phyloP scores from a whole-genome alignment of 2,329 filamentous ascomycete genomes.

The Fusarium redolens region DNA sequence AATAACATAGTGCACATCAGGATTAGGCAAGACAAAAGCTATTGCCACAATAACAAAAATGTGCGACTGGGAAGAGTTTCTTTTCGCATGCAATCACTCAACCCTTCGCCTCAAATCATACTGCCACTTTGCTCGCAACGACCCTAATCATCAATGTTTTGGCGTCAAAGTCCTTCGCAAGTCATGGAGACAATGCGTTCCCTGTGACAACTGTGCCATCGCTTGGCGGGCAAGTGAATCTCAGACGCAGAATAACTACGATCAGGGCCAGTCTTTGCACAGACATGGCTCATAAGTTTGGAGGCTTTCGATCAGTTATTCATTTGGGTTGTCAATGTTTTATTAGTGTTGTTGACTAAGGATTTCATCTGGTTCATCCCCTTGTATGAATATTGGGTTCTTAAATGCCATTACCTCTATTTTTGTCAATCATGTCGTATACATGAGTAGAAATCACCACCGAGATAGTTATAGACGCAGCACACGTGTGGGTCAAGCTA shows the following conservation, averaged over 20 bases:
- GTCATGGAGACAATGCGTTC: slow-evolving; percentile 66
- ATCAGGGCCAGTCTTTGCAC: neutral
- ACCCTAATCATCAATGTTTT: slow-evolving; percentile 75
- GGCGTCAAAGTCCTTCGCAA: slow-evolving; percentile 73
- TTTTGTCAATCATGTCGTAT: neutral
- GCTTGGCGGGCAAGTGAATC: slow-evolving; percentile 19
- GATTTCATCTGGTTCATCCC: neutral
- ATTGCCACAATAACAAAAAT: slow-evolving; percentile 55
- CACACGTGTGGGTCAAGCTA: slow-evolving; percentile 1
- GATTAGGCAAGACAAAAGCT: neutral
- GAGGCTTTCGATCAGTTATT: neutral
- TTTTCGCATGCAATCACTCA: slow-evolving; percentile 73
- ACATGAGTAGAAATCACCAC: slow-evolving; percentile 18
- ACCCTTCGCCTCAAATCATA: slow-evolving; percentile 71
- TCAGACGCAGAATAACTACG: slow-evolving; percentile 2
- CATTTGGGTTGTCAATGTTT: neutral
- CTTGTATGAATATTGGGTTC: neutral
- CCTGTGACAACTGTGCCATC: slow-evolving; percentile 61
- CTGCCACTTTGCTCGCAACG: slow-evolving; percentile 81
- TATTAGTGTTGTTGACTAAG: neutral
- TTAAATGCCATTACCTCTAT: neutral
- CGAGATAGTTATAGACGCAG: neutral
- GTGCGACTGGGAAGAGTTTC: slow-evolving; percentile 78
- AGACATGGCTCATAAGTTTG: neutral
- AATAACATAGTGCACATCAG: neutral